phyloP scores from a whole-genome alignment of 2,329 filamentous ascomycete species.

The Fusarium falciforme region DNA sequence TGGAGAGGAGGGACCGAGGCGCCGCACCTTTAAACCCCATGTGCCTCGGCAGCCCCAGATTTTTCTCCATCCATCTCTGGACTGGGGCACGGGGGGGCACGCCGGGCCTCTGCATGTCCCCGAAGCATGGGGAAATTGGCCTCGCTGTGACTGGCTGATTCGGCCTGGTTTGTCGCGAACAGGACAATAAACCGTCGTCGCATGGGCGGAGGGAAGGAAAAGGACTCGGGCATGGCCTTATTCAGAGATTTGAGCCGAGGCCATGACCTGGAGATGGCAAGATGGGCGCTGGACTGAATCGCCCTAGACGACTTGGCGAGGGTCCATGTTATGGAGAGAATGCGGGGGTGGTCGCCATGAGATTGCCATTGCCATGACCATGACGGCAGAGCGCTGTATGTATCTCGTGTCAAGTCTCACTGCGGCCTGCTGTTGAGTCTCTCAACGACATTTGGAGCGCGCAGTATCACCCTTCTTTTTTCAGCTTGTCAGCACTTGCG shows the following conservation, averaged over 20 bases:
- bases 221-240: constrained; percentile 22
- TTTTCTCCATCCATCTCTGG: constrained; percentile 14
- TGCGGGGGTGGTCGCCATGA: neutral
- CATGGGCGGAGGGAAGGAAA: neutral
- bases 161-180: neutral
- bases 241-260: constrained; percentile 39
- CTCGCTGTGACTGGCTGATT: neutral
- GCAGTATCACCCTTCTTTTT: neutral
- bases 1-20: constrained; percentile 39
- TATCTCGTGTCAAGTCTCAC: neutral
- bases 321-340: neutral
- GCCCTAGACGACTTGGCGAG: neutral
- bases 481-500: constrained; percentile 29
- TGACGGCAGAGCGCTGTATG: neutral
- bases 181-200: neutral
- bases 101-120: constrained; percentile 5
- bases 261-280: constrained; percentile 9
- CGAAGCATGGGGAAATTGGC: constrained; percentile 16
- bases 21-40: constrained; percentile 29
- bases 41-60: constrained; percentile 47
- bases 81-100: constrained; percentile 3
- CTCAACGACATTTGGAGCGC: neutral
- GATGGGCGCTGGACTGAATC: neutral
- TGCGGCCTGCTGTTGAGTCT: neutral
- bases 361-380: neutral